Evolutionary conservation across 148 eudicot genomes (phyloP).

Genomic region (Rhododendron simsii): DNA sequence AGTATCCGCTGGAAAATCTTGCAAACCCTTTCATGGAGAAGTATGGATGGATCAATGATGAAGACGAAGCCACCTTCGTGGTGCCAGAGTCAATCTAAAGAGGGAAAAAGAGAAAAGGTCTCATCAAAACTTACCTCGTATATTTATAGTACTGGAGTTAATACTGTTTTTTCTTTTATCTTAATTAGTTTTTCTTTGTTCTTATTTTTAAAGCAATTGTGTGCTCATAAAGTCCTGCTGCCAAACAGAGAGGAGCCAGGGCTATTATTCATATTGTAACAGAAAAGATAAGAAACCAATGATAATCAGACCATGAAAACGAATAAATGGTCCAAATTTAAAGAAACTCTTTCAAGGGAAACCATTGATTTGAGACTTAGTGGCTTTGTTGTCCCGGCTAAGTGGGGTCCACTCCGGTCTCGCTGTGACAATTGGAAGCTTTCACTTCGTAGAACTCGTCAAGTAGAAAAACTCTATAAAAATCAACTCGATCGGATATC

Average conservation of each 20-base stretch:
- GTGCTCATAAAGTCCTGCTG: not conserved
- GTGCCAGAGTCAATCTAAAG: not conserved
- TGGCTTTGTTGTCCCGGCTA: too few species aligned
- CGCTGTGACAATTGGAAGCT: too few species aligned
- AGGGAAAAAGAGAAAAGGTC: not conserved
- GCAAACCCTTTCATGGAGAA: slow-evolving; percentile 28
- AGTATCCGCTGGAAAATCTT: slow-evolving; percentile 14
- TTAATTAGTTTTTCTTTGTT: not conserved
- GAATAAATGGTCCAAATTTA: too few species aligned
- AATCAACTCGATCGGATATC: too few species aligned
- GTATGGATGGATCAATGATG: slow-evolving; percentile 34
- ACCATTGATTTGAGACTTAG: too few species aligned
- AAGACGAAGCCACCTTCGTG: slow-evolving; percentile 20
- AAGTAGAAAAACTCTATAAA: too few species aligned
- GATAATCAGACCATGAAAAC: too few species aligned
- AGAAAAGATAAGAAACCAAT: too few species aligned
- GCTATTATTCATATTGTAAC: not conserved
- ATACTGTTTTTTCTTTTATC: not conserved
- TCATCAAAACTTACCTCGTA: not conserved
- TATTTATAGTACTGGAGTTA: not conserved
- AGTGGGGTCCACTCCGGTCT: too few species aligned
- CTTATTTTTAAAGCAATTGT: not conserved
- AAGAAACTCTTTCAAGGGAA: too few species aligned
- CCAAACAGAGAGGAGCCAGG: not conserved
- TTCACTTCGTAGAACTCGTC: too few species aligned